phyloP scores from a whole-genome alignment of 176 grass and related monocot genomes.

The Leersia perrieri region DNA sequence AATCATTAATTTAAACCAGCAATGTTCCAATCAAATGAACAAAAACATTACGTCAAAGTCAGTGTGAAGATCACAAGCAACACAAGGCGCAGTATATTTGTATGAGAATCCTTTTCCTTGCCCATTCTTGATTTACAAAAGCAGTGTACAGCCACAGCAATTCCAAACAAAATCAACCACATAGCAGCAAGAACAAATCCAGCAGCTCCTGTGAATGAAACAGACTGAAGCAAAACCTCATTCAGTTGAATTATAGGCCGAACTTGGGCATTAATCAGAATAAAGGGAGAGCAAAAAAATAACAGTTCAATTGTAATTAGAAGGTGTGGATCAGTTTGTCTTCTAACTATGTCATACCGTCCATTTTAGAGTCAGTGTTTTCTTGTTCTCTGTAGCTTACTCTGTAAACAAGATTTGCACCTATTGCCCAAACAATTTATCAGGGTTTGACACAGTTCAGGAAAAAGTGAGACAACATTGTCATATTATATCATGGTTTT shows the following conservation, averaged over 20 bases:
- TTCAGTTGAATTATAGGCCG: neutral
- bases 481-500: neutral
- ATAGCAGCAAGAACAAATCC: slow-evolving; percentile 61
- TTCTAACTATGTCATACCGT: neutral
- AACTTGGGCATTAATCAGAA: neutral
- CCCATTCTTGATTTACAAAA: slow-evolving; percentile 52
- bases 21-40: slow-evolving; percentile 4
- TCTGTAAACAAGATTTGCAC: neutral
- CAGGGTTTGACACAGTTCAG: neutral
- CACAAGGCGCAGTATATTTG: slow-evolving; percentile 33
- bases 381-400: neutral
- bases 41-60: slow-evolving; percentile 58
- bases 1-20: neutral
- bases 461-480: neutral
- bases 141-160: slow-evolving; percentile 42
- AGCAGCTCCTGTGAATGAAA: slow-evolving; percentile 77
- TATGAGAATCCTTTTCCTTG: slow-evolving; percentile 47
- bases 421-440: neutral
- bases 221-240: slow-evolving; percentile 67
- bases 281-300: neutral
- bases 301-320: neutral
- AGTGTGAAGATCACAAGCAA: slow-evolving; percentile 56
- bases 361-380: neutral
- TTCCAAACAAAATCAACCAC: slow-evolving; percentile 68
- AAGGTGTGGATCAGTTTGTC: neutral